Base-by-base conservation (phyloP, 2,329 filamentous ascomycete species). In the Clonostachys rosea region DNA sequence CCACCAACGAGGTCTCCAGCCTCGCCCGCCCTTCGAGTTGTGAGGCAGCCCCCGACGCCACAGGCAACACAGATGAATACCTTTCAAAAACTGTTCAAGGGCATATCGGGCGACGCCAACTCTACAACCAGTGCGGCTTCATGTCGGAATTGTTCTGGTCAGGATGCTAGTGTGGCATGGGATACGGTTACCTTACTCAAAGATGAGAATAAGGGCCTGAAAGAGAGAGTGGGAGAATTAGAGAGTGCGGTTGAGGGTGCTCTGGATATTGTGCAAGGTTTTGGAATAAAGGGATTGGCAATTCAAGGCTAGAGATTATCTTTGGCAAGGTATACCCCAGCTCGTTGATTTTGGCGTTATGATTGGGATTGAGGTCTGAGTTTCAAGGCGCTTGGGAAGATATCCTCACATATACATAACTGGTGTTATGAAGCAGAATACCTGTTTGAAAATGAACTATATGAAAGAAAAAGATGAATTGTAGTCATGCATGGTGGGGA, bases 141-240 rank as follows among this genome's bases (percentile, higher is more conserved):
- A 57, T 84, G 81, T 54, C 55, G 62, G 34, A 84, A 83, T 55
- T 85, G 83, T 59, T 63, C 71, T 46, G 81, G 82, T 12, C 74
- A 76, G 54, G 76, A 79, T 45, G 70, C 76, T 12, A 80, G 78
- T 52, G 70, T 81, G 36, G 82, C 82, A 5, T 86, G 82, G 82
- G 75, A 85, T 56, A 83, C 82, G 5, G 81, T 83, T n/a, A 73
- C 74, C 45, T 52, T 84, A 42, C 63, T 86, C 49, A 69, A 79
- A 37, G 77, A 80, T 42, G 83, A 86, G 67, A 86, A 86, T 54
- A 75, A 69, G 56, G 73, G 74, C 9, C 61, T 86, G 44, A 86
- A 86, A 67, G 69, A 73, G 37, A 67, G 80, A 17, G 78, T 86
- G 5, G 71, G 73, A 16, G 70, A 79, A 53, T 61, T 86, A 4